Evolutionary conservation across 164 flowering plant species (phyloP), one percentile per base, ranked within the genome.

Genomic region (Hamamelis virginiana): DNA sequence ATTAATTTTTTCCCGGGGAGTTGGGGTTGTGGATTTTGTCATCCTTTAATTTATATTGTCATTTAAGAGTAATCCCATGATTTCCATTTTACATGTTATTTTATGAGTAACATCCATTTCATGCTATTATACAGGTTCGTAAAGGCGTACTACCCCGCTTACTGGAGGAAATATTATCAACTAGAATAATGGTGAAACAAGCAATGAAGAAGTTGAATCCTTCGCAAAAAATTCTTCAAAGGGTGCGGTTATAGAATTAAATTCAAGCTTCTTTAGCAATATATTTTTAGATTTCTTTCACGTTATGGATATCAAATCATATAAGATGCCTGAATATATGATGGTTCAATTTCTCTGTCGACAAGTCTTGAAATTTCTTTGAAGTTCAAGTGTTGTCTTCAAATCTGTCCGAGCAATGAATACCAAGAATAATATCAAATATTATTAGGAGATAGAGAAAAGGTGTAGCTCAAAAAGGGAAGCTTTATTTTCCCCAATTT

Each of bases 141-240:
- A 90, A 83, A 82, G 98, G 97, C 56, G 79, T 93, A 62, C 85
- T 96, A 43, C 99, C 99, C 58, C 90, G 92, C n/a, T 78, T 96
- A 41, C 72, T 93, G 74, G 99, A 96, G 76, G 99, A 96, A 81
- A 93, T 96, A 70, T 76, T 96, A 68, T 87, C 92, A 58, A 92
- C 98, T 41, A 84, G 98, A 78, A 84, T 96, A 63, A 90, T 96
- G 99, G 92, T 96, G 57, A 96, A 96, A 77, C 78, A 87, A 72
- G 91, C 97, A 66, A 90, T 96, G 93, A 96, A 90, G 70, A 93
- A 86, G 72, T 74, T 96, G 80, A 61, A 75, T 59, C 83, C 92
- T 71, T 85, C 91, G 8, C 83, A 93, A 72, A 75, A 73, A 73
- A 87, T 96, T 75, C 86, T 87, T 71, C 80, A 77, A 12, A 81